Evolutionary conservation across 2,329 filamentous ascomycete species (phyloP), one percentile per base, ranked within the genome.

Genomic region (Botrytis deweyae): DNA sequence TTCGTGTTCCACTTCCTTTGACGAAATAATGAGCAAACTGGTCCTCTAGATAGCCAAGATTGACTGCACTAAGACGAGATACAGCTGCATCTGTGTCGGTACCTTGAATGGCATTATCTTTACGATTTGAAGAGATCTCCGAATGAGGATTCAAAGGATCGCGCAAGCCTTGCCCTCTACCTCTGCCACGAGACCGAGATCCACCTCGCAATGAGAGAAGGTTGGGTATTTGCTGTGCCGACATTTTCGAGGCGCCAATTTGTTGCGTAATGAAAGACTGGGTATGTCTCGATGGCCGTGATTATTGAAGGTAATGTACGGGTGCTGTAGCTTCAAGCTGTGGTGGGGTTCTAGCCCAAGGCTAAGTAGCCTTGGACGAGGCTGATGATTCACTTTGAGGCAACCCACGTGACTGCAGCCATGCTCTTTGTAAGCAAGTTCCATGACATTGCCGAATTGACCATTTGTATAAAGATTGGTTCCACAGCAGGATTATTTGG

Each of bases 11-110:
- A 84, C 74, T 85, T 86, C 73, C 87, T 64, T 71, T 84, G 3
- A 92, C 90, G 81, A 98, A 94, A 72, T 87, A 86, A 71, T 84
- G 84, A 3, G 94, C 94, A 83, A 92, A 98, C 0, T 88, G 88
- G 80, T 99, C 96, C 3, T 92, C 84, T 1, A 99, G 85, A 81
- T 98, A 98, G 46, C 94, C 94, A 69, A 94, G 81, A 73, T 92
- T 88, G 25, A 98, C 94, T 20, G 95, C 95, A 81, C 95, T 98
- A 82, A 97, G 85, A 52, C 96, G 89, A 44, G 94, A 97, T 61
- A 94, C 90, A 74, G 93, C 93, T 40, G 96, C 96, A 84, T 99
- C 96, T 75, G 91, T 91, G 83, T 99, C 96, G 4, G 96, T 99
- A 76, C 91, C 90, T 82, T 97, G 95, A 73, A 99, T 91, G 59